Conservation (phyloP, 495 filamentous ascomycete species). For the Elaphomyces granulatus region DNA sequence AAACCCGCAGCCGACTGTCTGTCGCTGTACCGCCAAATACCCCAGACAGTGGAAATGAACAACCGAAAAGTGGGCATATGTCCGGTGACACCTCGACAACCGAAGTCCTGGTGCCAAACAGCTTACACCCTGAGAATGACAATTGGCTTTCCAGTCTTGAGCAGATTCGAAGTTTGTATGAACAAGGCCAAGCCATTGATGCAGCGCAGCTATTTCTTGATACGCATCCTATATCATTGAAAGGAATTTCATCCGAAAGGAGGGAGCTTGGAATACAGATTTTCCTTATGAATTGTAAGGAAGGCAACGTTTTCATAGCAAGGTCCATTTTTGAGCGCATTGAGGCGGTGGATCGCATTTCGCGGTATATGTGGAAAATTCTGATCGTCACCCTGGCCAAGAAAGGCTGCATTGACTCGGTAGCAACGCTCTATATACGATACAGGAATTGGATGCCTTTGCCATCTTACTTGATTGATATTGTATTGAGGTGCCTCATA, state of each 20-base stretch:
- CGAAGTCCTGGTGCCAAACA: neutral
- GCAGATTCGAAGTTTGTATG: neutral
- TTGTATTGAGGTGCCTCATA: slow-evolving; percentile 26
- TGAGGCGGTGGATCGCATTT: slow-evolving; percentile 21
- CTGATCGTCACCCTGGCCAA: slow-evolving; percentile 28
- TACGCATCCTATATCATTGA: slow-evolving; percentile 7
- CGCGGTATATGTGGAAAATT: slow-evolving; percentile 24
- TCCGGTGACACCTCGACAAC: neutral
- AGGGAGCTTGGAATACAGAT: slow-evolving; percentile 19
- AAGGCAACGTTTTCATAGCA: slow-evolving; percentile 28
- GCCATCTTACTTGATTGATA: slow-evolving; percentile 22
- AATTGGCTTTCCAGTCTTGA: neutral
- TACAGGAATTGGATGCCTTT: slow-evolving; percentile 17
- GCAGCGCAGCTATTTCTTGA: slow-evolving; percentile 28
- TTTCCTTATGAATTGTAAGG: slow-evolving; percentile 26
- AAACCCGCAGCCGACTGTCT: neutral
- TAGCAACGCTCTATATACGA: slow-evolving; percentile 20
- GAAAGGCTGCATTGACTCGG: slow-evolving; percentile 28
- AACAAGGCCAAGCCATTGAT: slow-evolving; percentile 16
- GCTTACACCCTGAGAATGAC: neutral
- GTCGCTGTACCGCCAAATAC: neutral
- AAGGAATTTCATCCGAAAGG: slow-evolving; percentile 17
- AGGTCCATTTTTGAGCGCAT: slow-evolving; percentile 25
- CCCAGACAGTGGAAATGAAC: neutral
- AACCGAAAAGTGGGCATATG: neutral